Evolutionary conservation across 495 filamentous ascomycete genomes (phyloP).

Genomic region (Apodospora peruviana): DNA sequence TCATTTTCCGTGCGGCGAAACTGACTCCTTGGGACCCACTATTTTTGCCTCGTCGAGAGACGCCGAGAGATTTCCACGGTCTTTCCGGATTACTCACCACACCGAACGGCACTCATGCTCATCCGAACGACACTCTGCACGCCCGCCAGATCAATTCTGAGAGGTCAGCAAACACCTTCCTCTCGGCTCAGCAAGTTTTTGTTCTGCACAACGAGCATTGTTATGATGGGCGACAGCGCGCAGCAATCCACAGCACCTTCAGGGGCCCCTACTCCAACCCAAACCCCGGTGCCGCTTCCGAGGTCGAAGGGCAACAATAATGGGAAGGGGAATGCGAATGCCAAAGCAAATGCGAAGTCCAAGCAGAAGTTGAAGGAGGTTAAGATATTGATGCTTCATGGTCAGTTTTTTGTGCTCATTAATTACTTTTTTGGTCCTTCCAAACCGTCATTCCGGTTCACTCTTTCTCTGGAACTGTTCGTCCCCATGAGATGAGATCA

Average conservation of each 20-base stretch:
- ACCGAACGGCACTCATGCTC: slow-evolving; percentile 9
- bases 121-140: neutral
- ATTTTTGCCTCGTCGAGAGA: no score
- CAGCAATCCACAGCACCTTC: no score
- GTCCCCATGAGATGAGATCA: no score
- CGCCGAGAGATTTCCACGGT: no score
- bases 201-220: neutral
- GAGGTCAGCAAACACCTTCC: neutral
- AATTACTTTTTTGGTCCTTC: neutral
- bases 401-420: slow-evolving; percentile 17
- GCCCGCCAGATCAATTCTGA: neutral
- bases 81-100: no score
- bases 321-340: slow-evolving; percentile 2
- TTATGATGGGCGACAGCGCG: no score
- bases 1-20: no score
- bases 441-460: neutral
- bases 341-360: slow-evolving; percentile 6
- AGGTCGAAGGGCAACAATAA: slow-evolving; percentile 5
- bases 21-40: no score
- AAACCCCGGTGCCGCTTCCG: no score
- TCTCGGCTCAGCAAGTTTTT: neutral
- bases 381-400: slow-evolving; percentile 55
- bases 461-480: no score
- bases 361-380: slow-evolving; percentile 31
- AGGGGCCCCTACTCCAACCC: no score